Evolutionary conservation across 441 rosid species (phyloP).

Genomic region (Mallotus japonicus): DNA sequence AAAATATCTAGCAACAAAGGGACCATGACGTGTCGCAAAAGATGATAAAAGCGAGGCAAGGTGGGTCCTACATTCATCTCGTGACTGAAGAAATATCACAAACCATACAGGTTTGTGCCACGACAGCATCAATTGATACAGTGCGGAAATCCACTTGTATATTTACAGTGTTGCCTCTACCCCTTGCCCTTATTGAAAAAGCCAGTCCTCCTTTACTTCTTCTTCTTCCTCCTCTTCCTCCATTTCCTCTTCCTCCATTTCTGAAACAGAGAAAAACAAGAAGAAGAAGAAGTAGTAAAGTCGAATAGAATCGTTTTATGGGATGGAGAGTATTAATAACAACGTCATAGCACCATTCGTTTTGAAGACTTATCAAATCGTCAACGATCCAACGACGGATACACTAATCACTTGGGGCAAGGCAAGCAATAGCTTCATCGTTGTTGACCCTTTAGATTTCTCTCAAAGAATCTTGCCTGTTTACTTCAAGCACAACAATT

Average conservation of each 20-base stretch:
- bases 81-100: slow-evolving; percentile 30
- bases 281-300: slow-evolving; percentile 2
- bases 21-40: slow-evolving; percentile 26
- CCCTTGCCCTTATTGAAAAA: background rate
- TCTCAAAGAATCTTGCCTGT: slow-evolving; percentile 64
- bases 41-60: slow-evolving; percentile 21
- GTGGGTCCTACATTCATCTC: slow-evolving; percentile 26
- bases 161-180: slow-evolving; percentile 11
- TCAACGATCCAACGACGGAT: slow-evolving; percentile 65
- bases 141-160: slow-evolving; percentile 24
- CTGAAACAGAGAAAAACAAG: slow-evolving; percentile 13
- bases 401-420: slow-evolving; percentile 61
- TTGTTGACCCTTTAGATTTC: slow-evolving; percentile 66
- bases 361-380: slow-evolving; percentile 78
- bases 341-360: slow-evolving; percentile 68
- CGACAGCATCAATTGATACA: slow-evolving; percentile 17
- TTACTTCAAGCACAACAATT: slow-evolving; percentile 85
- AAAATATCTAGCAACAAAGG: slow-evolving; percentile 24
- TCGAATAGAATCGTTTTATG: slow-evolving; percentile 2
- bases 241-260: background rate
- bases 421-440: slow-evolving; percentile 74
- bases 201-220: background rate
- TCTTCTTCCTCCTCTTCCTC: background rate
- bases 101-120: slow-evolving; percentile 30
- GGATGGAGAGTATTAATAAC: slow-evolving; percentile 35